These are phyloP conservation scores for Kuraishia molischiana DNA, from an alignment of 805 yeast genomes.

Conservation along the genomic window DNA sequence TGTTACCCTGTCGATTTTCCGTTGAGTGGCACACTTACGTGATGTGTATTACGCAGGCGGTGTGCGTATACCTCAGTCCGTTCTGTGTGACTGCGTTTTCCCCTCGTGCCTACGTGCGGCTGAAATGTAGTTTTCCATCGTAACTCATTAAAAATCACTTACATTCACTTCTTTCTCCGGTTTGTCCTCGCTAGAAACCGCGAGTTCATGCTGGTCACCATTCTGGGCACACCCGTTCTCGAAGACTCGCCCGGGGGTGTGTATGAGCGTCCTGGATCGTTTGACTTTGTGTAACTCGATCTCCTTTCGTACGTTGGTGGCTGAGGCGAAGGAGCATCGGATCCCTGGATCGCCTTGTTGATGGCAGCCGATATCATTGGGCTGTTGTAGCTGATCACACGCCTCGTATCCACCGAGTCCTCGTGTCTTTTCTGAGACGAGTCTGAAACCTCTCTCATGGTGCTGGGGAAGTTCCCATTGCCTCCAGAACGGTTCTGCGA, in stretches of 20 bases:
- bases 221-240: conserved; percentile 9
- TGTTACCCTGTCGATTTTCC: too few species aligned
- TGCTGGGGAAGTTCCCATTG: not conserved
- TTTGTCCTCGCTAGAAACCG: conserved; percentile 49
- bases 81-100: too few species aligned
- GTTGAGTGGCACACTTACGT: too few species aligned
- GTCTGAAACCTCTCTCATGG: not conserved
- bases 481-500: not conserved
- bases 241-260: too few species aligned
- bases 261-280: too few species aligned
- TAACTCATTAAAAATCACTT: too few species aligned
- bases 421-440: not conserved
- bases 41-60: too few species aligned
- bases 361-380: conserved; percentile 26
- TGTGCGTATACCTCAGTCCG: too few species aligned
- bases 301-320: conserved; percentile 2
- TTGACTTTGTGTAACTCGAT: not conserved
- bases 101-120: too few species aligned
- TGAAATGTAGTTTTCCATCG: too few species aligned
- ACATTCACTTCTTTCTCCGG: conserved; percentile 26
- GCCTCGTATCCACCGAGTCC: conserved; percentile 8
- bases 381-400: conserved; percentile 12
- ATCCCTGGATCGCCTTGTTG: conserved; percentile 18
- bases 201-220: conserved; percentile 49
- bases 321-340: too few species aligned